Conservation (phyloP, 192 early-diverging fungal species). For the Paraglomus brasilianum region DNA sequence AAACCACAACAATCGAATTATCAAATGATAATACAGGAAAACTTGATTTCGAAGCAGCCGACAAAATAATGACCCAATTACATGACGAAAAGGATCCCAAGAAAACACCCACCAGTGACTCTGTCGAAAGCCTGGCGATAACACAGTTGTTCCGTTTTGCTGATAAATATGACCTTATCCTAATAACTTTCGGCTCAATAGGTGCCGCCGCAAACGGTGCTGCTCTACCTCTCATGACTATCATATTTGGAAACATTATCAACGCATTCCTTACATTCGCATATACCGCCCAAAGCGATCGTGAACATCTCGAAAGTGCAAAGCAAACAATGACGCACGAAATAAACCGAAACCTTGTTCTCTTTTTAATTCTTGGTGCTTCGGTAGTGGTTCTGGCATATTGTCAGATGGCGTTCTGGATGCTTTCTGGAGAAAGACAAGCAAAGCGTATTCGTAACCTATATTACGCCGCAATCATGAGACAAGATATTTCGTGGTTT, state of each 20-base stretch:
- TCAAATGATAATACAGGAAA: no score
- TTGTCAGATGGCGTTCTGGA: slow-evolving; percentile 63
- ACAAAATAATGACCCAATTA: no score
- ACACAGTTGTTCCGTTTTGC: slow-evolving; percentile 18
- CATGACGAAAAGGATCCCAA: no score
- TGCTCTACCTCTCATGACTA: not conserved
- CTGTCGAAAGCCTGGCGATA: no score
- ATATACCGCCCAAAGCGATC: not conserved
- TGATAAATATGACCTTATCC: not conserved
- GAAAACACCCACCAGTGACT: no score
- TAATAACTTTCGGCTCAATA: slow-evolving; percentile 14
- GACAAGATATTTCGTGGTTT: slow-evolving; percentile 88
- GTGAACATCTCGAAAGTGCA: not conserved
- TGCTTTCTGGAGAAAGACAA: slow-evolving; percentile 57
- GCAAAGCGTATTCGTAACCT: slow-evolving; percentile 63
- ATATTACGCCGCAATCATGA: slow-evolving; percentile 74
- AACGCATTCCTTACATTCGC: not conserved
- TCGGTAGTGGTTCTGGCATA: slow-evolving; percentile 57
- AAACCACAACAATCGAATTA: no score
- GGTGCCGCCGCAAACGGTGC: not conserved
- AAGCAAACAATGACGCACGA: not conserved
- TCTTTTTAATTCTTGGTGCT: slow-evolving; percentile 48
- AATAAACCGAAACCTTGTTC: slow-evolving; percentile 6
- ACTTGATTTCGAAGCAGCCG: no score
- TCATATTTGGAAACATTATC: not conserved